Evolutionary conservation across 169 alveolate genomes (phyloP).

Genomic region (Plasmodium knowlesi): DNA sequence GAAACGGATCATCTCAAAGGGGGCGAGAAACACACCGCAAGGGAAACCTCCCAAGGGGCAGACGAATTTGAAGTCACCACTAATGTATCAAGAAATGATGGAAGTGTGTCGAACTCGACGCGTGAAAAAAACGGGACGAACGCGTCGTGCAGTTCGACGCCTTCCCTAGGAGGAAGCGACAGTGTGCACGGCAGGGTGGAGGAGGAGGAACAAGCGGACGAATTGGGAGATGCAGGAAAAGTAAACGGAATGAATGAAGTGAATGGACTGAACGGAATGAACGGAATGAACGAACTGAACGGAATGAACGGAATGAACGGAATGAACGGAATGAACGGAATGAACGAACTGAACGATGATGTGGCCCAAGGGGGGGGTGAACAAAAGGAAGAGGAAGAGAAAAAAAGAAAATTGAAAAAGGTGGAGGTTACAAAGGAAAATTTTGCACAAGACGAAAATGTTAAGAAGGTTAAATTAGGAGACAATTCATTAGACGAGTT

Average conservation of each 20-base stretch:
- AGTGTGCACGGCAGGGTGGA: background rate
- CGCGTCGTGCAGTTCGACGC: background rate
- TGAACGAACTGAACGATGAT: background rate
- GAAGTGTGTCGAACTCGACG: background rate
- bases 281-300: background rate
- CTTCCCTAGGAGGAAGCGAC: background rate
- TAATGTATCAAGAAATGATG: background rate
- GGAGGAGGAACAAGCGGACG: conserved; percentile 4
- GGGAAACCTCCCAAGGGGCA: background rate
- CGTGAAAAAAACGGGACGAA: background rate
- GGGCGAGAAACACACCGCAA: background rate
- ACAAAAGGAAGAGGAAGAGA: background rate
- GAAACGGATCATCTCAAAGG: background rate
- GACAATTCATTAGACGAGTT: background rate
- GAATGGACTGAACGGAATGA: no score
- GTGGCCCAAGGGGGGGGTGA: background rate
- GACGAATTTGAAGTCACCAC: background rate
- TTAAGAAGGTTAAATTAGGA: background rate
- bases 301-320: background rate
- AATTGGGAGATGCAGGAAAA: background rate
- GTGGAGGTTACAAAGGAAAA: background rate
- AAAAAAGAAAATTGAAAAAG: background rate
- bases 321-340: no score
- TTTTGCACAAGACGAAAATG: background rate
- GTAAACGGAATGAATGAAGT: background rate